A percentile compares a stretch with the other conserved stretches of the same genome.
Evolutionary conservation across 2,329 filamentous ascomycete genomes (phyloP).

Genomic region (Epichloe hybrida): DNA sequence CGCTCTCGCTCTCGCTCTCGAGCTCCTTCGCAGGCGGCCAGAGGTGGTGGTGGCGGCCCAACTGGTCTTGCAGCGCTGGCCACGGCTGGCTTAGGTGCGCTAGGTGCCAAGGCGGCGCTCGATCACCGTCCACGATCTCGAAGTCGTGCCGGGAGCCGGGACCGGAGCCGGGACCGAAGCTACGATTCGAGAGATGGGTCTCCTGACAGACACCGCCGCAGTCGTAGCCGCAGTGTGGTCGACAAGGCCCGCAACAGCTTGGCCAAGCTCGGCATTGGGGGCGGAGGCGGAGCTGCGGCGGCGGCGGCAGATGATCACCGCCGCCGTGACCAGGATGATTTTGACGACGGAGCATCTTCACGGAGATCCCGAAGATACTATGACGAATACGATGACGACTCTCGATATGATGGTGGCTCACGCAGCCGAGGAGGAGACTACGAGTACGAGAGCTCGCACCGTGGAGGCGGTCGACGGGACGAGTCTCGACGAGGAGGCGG

Average conservation of each 20-base stretch:
- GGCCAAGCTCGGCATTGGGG: slow-evolving; percentile 47
- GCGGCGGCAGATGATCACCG: slow-evolving; percentile 23
- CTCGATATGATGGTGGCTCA: slow-evolving; percentile 19
- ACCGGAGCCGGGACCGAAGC: slow-evolving; percentile 32
- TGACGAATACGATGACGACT: slow-evolving; percentile 33
- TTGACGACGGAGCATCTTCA: slow-evolving; percentile 25
- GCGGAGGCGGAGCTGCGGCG: slow-evolving; percentile 21
- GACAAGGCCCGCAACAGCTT: slow-evolving; percentile 47
- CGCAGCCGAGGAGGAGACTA: slow-evolving; percentile 29
- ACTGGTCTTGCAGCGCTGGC: slow-evolving; percentile 48
- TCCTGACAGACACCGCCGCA: slow-evolving; percentile 28
- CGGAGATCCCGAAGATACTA: slow-evolving; percentile 27
- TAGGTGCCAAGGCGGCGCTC: slow-evolving; percentile 47
- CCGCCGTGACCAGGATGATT: slow-evolving; percentile 31
- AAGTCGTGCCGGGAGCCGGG: slow-evolving; percentile 36
- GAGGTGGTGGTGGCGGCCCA: slow-evolving; percentile 28
- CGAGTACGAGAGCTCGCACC: slow-evolving; percentile 31
- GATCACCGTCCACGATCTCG: slow-evolving; percentile 35
- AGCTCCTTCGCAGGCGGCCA: slow-evolving; percentile 39
- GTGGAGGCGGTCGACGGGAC: slow-evolving; percentile 25
- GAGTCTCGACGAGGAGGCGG: slow-evolving; percentile 21
- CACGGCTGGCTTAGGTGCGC: slow-evolving; percentile 45
- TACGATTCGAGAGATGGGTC: slow-evolving; percentile 29
- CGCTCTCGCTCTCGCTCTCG: slow-evolving; percentile 58
- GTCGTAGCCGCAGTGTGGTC: slow-evolving; percentile 53